These are phyloP conservation scores for Jatropha podagrica DNA, from an alignment of 441 rosid species.

Conservation along the genomic window DNA sequence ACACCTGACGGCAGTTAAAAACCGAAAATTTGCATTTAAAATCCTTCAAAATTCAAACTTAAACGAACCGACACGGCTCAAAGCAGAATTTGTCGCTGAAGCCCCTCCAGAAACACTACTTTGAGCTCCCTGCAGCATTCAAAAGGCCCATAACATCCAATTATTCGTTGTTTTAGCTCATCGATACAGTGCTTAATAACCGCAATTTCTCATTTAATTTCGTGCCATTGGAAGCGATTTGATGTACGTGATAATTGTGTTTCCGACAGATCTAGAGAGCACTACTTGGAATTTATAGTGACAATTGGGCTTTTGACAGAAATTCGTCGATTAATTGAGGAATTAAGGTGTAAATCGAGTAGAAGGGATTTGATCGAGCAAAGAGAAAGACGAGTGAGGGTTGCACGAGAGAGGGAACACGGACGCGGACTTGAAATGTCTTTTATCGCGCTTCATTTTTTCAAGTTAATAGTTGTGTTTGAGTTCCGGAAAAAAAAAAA, in stretches of 20 bases:
- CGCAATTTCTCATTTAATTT: conserved; percentile 1
- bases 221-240: background rate
- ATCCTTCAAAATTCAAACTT: background rate
- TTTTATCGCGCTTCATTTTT: conserved; percentile 22
- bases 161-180: background rate
- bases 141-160: background rate
- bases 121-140: background rate
- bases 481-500: conserved; percentile 44
- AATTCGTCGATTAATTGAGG: background rate
- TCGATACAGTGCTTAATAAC: background rate
- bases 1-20: background rate
- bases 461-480: conserved; percentile 53
- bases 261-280: too few relatives aligned
- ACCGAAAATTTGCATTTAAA: background rate
- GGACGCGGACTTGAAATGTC: conserved; percentile 66
- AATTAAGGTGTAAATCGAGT: conserved; percentile 17
- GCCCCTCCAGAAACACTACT: background rate
- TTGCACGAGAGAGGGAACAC: conserved; percentile 29
- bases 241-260: background rate
- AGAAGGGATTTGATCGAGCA: conserved; percentile 27
- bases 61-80: background rate
- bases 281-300: background rate
- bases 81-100: background rate
- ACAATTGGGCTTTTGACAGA: background rate
- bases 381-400: conserved; percentile 5